phyloP scores from a whole-genome alignment of 306 rosid genomes.

The Trifolium repens region DNA sequence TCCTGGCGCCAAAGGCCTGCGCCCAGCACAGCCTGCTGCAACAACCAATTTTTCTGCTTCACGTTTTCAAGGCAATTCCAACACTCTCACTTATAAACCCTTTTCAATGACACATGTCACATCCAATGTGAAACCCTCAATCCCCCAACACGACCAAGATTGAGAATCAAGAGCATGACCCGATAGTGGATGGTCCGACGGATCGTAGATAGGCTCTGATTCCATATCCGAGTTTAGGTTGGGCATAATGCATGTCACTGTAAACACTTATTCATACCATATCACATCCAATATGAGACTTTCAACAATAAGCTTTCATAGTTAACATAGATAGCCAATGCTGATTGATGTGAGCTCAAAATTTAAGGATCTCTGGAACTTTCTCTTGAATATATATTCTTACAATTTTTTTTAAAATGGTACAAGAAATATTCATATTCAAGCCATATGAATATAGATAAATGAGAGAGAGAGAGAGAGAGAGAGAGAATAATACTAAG shows the following conservation, averaged over 20 bases:
- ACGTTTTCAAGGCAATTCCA: too few species aligned
- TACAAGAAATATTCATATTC: not conserved
- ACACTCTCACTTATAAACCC: too few species aligned
- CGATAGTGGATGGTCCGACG: not conserved
- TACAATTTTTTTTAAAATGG: not conserved
- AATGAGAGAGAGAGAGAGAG: not conserved
- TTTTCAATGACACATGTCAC: too few species aligned
- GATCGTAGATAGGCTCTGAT: not conserved
- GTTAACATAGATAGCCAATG: slow-evolving; percentile 1
- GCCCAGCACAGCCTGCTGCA: too few species aligned
- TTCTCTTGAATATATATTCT: not conserved
- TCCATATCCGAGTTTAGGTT: not conserved
- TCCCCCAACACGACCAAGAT: not conserved
- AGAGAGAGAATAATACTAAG: not conserved
- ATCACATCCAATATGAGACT: not conserved
- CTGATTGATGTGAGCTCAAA: not conserved
- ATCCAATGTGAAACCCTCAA: not conserved
- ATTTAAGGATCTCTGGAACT: not conserved
- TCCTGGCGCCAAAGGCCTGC: too few species aligned
- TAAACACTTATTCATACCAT: not conserved
- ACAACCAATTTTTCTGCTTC: too few species aligned
- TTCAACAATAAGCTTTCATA: not conserved
- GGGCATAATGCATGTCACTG: not conserved
- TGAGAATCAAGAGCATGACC: not conserved
- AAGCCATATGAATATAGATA: not conserved